phyloP scores from a whole-genome alignment of 2,329 filamentous ascomycete genomes.

The Xylaria sp. region DNA sequence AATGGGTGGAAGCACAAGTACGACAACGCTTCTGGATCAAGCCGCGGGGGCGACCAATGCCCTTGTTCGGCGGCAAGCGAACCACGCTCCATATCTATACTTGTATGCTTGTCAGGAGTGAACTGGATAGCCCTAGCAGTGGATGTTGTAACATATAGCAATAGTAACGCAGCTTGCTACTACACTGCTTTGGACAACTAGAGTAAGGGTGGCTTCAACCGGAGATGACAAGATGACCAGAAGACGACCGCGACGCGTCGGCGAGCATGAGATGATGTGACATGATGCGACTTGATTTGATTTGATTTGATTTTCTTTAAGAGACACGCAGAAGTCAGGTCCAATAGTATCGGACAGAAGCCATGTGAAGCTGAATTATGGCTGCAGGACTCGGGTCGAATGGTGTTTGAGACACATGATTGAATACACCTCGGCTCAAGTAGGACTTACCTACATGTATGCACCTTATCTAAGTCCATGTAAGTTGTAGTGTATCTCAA shows the following conservation, averaged over 20 bases:
- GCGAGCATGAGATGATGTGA: conserved; percentile 2
- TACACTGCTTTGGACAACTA: not conserved
- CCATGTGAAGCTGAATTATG: conserved; percentile 17
- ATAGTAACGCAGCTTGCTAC: not conserved
- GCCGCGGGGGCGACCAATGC: not conserved
- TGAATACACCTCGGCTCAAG: too few relatives aligned
- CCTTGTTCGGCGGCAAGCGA: conserved; percentile 18
- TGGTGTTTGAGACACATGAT: not conserved
- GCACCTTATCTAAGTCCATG: too few relatives aligned
- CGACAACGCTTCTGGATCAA: conserved; percentile 1
- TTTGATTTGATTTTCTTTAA: conserved; percentile 5
- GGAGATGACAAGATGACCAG: conserved; percentile 4
- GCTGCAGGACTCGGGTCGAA: conserved; percentile 18
- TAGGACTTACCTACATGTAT: not conserved
- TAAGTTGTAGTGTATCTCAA: too few relatives aligned
- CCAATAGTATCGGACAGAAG: conserved; percentile 16
- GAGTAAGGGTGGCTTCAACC: not conserved
- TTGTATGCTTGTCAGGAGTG: too few relatives aligned
- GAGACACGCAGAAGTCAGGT: not conserved
- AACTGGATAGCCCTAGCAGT: not conserved
- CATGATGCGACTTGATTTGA: not conserved
- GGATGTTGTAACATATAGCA: not conserved
- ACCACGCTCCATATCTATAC: not conserved
- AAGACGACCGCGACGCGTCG: not conserved
- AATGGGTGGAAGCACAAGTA: conserved; percentile 17